Conservation (phyloP, 202 grass and related monocot species). For the Setaria viridis region DNA sequence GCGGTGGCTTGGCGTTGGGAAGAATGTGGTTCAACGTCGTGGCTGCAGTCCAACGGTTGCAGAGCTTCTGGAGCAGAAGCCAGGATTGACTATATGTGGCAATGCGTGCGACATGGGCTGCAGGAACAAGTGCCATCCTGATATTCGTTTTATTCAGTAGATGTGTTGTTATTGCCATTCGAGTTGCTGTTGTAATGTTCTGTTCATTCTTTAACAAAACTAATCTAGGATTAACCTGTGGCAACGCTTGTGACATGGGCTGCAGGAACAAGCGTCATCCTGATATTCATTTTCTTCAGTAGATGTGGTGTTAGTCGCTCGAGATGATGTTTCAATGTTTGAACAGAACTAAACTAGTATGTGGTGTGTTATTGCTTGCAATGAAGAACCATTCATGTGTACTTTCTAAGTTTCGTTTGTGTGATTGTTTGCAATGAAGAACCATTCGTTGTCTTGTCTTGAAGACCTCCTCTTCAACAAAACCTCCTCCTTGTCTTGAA, state of each 20-base stretch:
- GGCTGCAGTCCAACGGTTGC: conserved; percentile 53
- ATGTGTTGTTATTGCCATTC: background rate
- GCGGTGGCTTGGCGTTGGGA: conserved; percentile 88
- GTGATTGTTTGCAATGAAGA: background rate
- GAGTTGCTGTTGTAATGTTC: conserved; percentile 30
- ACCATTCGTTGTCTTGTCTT: background rate
- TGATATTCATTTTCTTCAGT: conserved; percentile 36
- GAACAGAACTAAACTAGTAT: background rate
- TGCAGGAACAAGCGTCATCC: conserved; percentile 72
- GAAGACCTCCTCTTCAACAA: background rate
- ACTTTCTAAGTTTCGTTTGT: background rate
- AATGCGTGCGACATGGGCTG: conserved; percentile 83
- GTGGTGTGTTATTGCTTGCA: background rate
- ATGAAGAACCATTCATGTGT: background rate
- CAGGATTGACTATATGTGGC: conserved; percentile 71
- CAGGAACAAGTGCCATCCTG: conserved; percentile 68
- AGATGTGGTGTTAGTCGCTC: background rate
- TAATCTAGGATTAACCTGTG: conserved; percentile 65
- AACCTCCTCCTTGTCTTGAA: too few relatives aligned
- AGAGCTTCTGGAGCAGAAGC: conserved; percentile 59
- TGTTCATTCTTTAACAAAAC: background rate
- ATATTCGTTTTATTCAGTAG: conserved; percentile 40
- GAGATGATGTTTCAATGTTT: background rate
- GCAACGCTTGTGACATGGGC: conserved; percentile 48
- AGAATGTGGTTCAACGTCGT: conserved; percentile 58